Evolutionary conservation across 352 stramenopile species (phyloP).

Genomic region (Phytophthora kernoviae): DNA sequence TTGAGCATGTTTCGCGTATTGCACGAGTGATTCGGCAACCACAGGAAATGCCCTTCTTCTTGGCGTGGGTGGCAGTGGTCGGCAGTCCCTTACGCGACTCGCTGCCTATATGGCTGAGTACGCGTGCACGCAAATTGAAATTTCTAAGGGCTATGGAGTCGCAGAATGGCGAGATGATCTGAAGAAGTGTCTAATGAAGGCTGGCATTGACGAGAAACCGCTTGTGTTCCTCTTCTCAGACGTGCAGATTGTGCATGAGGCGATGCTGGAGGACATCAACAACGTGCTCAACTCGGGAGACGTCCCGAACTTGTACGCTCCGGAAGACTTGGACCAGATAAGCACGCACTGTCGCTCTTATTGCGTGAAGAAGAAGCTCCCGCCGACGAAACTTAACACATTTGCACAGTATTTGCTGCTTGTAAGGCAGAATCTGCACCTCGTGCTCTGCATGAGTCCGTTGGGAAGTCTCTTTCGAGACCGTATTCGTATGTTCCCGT

Average conservation of each 20-base stretch:
- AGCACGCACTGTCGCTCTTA: constrained; percentile 89
- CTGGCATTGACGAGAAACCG: constrained; percentile 92
- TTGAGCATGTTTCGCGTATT: constrained; percentile 88
- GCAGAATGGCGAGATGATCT: constrained; percentile 94
- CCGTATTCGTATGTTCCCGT: constrained; percentile 92
- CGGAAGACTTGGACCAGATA: constrained; percentile 94
- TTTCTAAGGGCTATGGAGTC: constrained; percentile 94
- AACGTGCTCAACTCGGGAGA: constrained; percentile 95
- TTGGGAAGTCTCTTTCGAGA: constrained; percentile 91
- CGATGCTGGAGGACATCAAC: constrained; percentile 97
- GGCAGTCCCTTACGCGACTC: constrained; percentile 91
- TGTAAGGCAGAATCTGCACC: constrained; percentile 91
- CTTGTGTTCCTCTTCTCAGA: constrained; percentile 96
- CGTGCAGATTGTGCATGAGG: constrained; percentile 94
- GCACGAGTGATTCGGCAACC: constrained; percentile 83
- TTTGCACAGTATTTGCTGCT: constrained; percentile 94
- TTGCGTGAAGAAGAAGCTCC: constrained; percentile 91
- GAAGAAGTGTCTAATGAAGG: constrained; percentile 92
- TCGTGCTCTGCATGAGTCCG: constrained; percentile 94
- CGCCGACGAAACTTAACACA: constrained; percentile 94
- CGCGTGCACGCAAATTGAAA: constrained; percentile 93
- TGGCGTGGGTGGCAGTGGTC: constrained; percentile 92
- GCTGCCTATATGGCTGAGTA: constrained; percentile 95
- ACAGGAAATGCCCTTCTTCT: constrained; percentile 92
- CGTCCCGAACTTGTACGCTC: constrained; percentile 93